Base-by-base conservation (phyloP, 495 filamentous ascomycete species). In the Aspergillus funiculosus region DNA sequence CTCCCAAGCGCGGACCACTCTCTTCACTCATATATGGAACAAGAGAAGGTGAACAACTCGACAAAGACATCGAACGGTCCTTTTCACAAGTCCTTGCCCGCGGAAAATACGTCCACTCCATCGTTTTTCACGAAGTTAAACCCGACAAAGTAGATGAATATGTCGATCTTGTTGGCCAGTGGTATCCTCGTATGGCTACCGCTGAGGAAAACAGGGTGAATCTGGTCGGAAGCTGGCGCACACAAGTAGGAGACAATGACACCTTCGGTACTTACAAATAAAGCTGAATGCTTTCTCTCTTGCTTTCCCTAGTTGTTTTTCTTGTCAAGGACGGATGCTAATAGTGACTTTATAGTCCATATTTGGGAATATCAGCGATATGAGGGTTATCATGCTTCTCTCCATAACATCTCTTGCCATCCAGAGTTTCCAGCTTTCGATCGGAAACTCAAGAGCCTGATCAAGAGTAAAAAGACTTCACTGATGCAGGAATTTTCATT, bases 331-430 rank as follows among this genome's bases (percentile, higher is more conserved):
- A 10, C 27, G 21, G 7, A 24, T 39, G 34, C 52, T 58, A 47
- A 54, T 17, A 5, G 11, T 30, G 4, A 17, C 10, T 39, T 14
- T 34, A 18, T 30, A 73, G 92, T 98, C 21, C 92, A 98, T 66
- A 98, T 98, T 63, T 98, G 92, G 92, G 92, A 98, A 68, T 98
- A 98, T 67, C 89, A 97, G 64, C 84, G 89, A 55, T 98, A 96
- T 66, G 81, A 89, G 48, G 92, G 92, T 50, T 97, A 95, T 62
- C 94, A 98, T 60, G 81, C 84, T 31, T 96, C 92, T 10, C 74
- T 96, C 18, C 79, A 95, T 71, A 79, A 75, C 43, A 91, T 96
- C 52, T 77, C 83, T 38, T 64, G 74, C 32, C 85, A 92, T 52
- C 85, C 87, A 32, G 84, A 88, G 4, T 96, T 85, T 71, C 68